Percentiles rank a stretch among this genome's conserved stretches.
phyloP scores from a whole-genome alignment of 2,329 filamentous ascomycete genomes.

The Emericellopsis atlantica region DNA sequence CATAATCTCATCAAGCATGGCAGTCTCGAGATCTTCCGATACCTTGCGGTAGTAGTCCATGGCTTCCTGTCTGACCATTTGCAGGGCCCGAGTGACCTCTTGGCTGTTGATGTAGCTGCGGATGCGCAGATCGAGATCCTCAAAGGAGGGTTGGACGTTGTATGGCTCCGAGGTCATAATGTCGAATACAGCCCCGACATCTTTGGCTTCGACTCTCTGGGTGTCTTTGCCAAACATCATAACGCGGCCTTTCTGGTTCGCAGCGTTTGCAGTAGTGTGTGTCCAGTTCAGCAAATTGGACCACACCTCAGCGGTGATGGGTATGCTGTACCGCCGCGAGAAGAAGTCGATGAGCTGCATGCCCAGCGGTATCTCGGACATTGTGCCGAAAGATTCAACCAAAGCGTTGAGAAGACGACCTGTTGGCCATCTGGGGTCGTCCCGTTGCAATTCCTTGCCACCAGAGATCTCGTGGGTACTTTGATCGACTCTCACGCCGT shows the following conservation, averaged over 20 bases:
- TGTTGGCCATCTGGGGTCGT: conserved; percentile 47
- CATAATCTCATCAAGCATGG: conserved; percentile 19
- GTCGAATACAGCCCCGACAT: conserved; percentile 8
- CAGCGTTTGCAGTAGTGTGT: conserved; percentile 37
- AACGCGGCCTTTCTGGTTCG: conserved; percentile 6
- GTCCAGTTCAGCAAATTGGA: conserved; percentile 55
- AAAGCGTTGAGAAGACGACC: conserved; percentile 47
- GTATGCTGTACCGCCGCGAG: conserved; percentile 43
- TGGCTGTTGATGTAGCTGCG: conserved; percentile 21
- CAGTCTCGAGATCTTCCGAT: conserved; percentile 11
- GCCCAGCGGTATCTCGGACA: conserved; percentile 47
- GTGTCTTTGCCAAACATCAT: not conserved
- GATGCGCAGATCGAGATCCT: conserved; percentile 36
- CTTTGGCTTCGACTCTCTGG: not conserved
- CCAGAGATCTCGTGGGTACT: conserved; percentile 12
- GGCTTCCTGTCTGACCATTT: conserved; percentile 24
- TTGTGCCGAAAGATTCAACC: conserved; percentile 57
- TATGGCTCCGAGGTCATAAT: conserved; percentile 48
- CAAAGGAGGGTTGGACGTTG: conserved; percentile 40
- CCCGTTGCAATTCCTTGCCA: conserved; percentile 24
- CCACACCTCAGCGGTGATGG: conserved; percentile 49
- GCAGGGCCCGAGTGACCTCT: conserved; percentile 16
- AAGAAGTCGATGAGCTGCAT: conserved; percentile 49
- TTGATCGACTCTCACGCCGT: conserved; percentile 13
- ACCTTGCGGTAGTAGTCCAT: conserved; percentile 22